Evolutionary conservation across 768 basidiomycete species (phyloP).

Genomic region (Phlebiopsis gigantea): DNA sequence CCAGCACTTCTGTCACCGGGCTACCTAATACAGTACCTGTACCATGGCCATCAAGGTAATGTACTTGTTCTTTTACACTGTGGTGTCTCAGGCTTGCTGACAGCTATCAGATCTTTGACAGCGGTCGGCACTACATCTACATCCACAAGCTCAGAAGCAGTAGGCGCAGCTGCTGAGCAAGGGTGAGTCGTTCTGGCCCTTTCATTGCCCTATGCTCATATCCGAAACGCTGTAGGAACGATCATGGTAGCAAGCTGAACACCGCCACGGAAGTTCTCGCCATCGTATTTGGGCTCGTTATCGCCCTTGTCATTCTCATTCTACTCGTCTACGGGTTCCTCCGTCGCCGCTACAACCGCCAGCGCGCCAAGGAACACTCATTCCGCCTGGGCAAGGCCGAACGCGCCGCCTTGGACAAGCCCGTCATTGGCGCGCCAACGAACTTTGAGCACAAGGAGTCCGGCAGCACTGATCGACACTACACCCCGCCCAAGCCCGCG

Average conservation of each 20-base stretch:
- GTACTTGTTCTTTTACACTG: not conserved
- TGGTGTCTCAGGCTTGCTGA: not conserved
- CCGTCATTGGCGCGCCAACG: not conserved
- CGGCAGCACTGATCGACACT: not conserved
- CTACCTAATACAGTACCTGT: not conserved
- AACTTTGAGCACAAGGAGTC: not conserved
- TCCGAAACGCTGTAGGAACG: not conserved
- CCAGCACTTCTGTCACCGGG: not conserved
- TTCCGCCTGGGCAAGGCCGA: constrained; percentile 16
- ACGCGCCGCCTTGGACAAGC: not conserved
- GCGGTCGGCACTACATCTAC: not conserved
- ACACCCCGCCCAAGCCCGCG: not conserved
- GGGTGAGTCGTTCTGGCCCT: not conserved
- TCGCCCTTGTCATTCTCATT: constrained; percentile 15
- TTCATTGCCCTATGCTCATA: not conserved
- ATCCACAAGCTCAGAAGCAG: not conserved
- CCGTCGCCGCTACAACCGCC: constrained; percentile 10
- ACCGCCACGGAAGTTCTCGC: constrained; percentile 13
- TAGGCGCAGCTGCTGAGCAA: not conserved
- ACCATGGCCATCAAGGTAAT: not conserved
- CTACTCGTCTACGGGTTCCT: constrained; percentile 14
- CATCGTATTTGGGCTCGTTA: constrained; percentile 18
- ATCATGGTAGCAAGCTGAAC: not conserved
- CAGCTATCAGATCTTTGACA: not conserved
- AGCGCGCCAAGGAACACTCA: constrained; percentile 16